A percentile compares a stretch with the other conserved stretches of the same genome.
These are phyloP conservation scores for Boletus rubroflammeus DNA, from an alignment of 768 basidiomycete species.

Conservation along the genomic window DNA sequence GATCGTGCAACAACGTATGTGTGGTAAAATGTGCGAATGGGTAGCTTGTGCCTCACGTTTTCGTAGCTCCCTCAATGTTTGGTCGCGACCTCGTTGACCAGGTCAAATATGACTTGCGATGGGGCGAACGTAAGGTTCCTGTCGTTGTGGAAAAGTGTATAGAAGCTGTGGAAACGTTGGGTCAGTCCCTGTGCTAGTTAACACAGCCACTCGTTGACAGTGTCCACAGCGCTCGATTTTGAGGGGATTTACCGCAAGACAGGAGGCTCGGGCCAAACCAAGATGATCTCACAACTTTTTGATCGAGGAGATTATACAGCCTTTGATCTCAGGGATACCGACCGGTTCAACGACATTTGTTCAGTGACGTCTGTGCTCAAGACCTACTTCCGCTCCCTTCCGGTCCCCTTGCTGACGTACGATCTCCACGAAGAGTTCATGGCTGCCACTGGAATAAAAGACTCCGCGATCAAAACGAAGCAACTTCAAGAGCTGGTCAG, in stretches of 20 bases:
- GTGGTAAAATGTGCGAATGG: background rate
- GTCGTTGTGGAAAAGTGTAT: slow-evolving; percentile 95
- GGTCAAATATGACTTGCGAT: slow-evolving; percentile 60
- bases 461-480: slow-evolving; percentile 53
- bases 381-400: slow-evolving; percentile 91
- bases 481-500: slow-evolving; percentile 65
- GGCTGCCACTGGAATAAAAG: slow-evolving; percentile 64
- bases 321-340: slow-evolving; percentile 83
- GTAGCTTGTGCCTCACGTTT: slow-evolving; percentile 18
- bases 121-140: slow-evolving; percentile 65
- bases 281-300: slow-evolving; percentile 90
- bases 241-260: slow-evolving; percentile 99
- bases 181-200: slow-evolving; percentile 40
- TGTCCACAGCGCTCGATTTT: slow-evolving; percentile 76
- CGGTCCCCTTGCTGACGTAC: slow-evolving; percentile 86
- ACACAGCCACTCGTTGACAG: background rate
- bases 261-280: slow-evolving; percentile 88
- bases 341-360: slow-evolving; percentile 95
- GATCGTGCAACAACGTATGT: slow-evolving; percentile 19
- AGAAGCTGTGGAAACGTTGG: slow-evolving; percentile 82
- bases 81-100: slow-evolving; percentile 87
- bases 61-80: slow-evolving; percentile 82
- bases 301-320: slow-evolving; percentile 86
- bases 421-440: slow-evolving; percentile 91
- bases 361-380: slow-evolving; percentile 96